A percentile compares a stretch with the other conserved stretches of the same genome.
Conservation (phyloP, 1,284 basidiomycete species). For the Cutaneotrichosporon sp. region DNA sequence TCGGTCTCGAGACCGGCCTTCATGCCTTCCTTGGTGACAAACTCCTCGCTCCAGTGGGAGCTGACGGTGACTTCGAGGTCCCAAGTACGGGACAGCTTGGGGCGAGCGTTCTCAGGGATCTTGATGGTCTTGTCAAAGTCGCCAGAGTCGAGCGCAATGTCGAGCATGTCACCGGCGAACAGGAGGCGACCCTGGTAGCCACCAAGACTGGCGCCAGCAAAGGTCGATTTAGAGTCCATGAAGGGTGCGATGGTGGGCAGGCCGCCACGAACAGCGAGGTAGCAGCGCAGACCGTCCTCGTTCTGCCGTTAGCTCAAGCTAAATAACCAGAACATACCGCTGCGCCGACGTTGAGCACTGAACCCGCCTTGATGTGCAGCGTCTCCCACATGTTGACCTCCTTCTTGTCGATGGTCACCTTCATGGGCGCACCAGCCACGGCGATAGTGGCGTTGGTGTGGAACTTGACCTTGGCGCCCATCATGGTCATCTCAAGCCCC, state of each 20-base stretch:
- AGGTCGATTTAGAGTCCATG: constrained; percentile 53
- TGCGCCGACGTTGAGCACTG: constrained; percentile 50
- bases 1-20: constrained; percentile 30
- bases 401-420: constrained; percentile 51
- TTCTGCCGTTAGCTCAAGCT: too few species aligned
- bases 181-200: constrained; percentile 53
- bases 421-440: constrained; percentile 55
- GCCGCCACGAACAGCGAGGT: constrained; percentile 58
- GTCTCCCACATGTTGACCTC: constrained; percentile 54
- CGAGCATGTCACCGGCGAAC: constrained; percentile 47
- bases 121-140: too few species aligned
- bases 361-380: constrained; percentile 52
- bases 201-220: constrained; percentile 30
- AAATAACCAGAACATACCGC: too few species aligned
- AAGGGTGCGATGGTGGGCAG: constrained; percentile 57
- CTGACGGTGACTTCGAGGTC: constrained; percentile 14
- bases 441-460: constrained; percentile 54
- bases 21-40: constrained; percentile 21
- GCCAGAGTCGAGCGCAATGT: neutral
- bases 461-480: constrained; percentile 51
- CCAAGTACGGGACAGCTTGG: constrained; percentile 15
- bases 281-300: constrained; percentile 54
- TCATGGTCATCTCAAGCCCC: constrained; percentile 55
- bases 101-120: constrained; percentile 6
- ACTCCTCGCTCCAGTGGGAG: constrained; percentile 23